Percentiles rank a stretch among this genome's conserved stretches.
Evolutionary conservation across 192 early-diverging fungal genomes (phyloP).

Genomic region (Geosiphon pyriformis): DNA sequence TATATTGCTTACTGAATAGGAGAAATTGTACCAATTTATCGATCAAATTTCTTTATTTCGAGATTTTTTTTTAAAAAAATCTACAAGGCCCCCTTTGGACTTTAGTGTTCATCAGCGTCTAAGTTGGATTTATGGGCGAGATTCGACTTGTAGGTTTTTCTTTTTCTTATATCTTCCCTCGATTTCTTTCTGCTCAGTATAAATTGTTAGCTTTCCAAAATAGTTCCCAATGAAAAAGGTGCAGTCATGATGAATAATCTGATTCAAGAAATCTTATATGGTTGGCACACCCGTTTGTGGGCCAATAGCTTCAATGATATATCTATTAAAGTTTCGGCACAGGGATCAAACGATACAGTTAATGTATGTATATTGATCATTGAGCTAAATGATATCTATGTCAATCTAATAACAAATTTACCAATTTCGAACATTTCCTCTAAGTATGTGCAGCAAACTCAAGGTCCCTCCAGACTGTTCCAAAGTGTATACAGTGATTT

Average conservation of each 20-base stretch:
- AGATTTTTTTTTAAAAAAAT: slow-evolving; percentile 40
- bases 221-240: slow-evolving; percentile 32
- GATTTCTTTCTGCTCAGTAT: background rate
- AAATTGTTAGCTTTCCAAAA: background rate
- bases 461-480: slow-evolving; percentile 11
- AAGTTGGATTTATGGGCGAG: slow-evolving; percentile 51
- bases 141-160: slow-evolving; percentile 28
- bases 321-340: background rate
- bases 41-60: slow-evolving; percentile 34
- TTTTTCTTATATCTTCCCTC: background rate
- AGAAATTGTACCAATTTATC: slow-evolving; percentile 16
- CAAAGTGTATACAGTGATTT: slow-evolving; percentile 16
- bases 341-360: background rate
- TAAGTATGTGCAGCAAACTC: slow-evolving; percentile 28
- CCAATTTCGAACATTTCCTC: no score
- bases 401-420: background rate
- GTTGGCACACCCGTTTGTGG: slow-evolving; percentile 52
- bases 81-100: slow-evolving; percentile 51
- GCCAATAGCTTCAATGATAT: slow-evolving; percentile 39
- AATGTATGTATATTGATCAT: background rate
- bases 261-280: slow-evolving; percentile 46
- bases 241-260: slow-evolving; percentile 34
- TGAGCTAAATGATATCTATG: background rate
- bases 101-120: slow-evolving; percentile 62
- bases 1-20: background rate